Conservation (phyloP, 176 grass and related monocot species). For the Secale cereale region DNA sequence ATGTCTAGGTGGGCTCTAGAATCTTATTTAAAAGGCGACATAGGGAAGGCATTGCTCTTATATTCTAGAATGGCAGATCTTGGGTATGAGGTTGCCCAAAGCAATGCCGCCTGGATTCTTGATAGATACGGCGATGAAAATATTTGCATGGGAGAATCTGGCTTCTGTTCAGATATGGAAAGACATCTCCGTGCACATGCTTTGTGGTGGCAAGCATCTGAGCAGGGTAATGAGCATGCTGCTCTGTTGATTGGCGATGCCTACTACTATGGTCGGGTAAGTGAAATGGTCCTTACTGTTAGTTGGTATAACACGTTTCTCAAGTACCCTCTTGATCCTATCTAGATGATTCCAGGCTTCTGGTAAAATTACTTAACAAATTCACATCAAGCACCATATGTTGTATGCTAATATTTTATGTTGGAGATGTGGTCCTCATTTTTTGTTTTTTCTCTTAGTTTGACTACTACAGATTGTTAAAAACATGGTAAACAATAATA, state of each 20-base stretch:
- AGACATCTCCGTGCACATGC: conserved; percentile 88
- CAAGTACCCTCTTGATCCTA: not conserved
- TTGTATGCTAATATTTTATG: conserved; percentile 1
- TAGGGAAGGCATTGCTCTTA: conserved; percentile 87
- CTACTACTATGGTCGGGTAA: conserved; percentile 98
- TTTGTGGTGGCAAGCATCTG: conserved; percentile 99
- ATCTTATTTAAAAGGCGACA: conserved; percentile 95
- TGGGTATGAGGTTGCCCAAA: conserved; percentile 97
- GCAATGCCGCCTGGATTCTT: conserved; percentile 99
- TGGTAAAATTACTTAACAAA: not conserved
- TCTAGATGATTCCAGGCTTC: not conserved
- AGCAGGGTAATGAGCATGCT: conserved; percentile 99
- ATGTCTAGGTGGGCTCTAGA: conserved; percentile 94
- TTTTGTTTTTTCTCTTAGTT: not conserved
- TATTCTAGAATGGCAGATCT: conserved; percentile 99
- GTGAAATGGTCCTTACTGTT: conserved; percentile 14
- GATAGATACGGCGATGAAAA: conserved; percentile 83
- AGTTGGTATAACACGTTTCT: conserved; percentile 16
- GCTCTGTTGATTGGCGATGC: conserved; percentile 98
- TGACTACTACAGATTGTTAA: not conserved
- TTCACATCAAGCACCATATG: conserved; percentile 17
- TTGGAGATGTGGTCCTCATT: not conserved
- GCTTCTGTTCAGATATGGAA: conserved; percentile 87
- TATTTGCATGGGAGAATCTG: conserved; percentile 95
- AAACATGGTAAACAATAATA: not conserved